phyloP scores from a whole-genome alignment of 78 protist genomes.

The Capsaspora owczarzaki region DNA sequence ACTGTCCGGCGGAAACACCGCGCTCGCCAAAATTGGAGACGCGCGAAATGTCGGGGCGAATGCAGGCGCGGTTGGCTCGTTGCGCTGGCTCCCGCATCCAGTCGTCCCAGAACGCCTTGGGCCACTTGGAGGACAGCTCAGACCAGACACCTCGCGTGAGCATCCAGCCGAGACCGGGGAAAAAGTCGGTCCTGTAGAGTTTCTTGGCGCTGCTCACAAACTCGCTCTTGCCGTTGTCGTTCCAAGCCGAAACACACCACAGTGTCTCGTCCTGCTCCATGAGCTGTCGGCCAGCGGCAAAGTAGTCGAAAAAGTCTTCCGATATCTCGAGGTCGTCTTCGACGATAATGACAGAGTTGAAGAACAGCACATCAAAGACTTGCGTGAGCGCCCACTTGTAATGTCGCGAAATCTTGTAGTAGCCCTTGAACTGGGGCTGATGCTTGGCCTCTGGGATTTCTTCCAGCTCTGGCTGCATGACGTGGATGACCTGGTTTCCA shows the following conservation, averaged over 20 bases:
- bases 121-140: conserved; percentile 66
- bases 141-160: conserved; percentile 55
- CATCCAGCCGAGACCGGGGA: conserved; percentile 81
- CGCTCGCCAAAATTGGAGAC: conserved; percentile 46
- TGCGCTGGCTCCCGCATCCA: conserved; percentile 67
- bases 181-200: conserved; percentile 27
- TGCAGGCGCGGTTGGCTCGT: conserved; percentile 44
- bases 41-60: conserved; percentile 71
- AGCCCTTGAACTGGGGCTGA: neutral
- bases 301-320: conserved; percentile 73
- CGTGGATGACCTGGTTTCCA: neutral
- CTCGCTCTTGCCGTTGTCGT: conserved; percentile 48
- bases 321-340: conserved; percentile 61
- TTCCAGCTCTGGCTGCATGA: neutral
- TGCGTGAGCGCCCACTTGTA: conserved; percentile 35
- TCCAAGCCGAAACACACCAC: conserved; percentile 60
- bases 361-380: conserved; percentile 10
- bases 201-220: neutral
- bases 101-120: conserved; percentile 82
- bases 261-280: conserved; percentile 23
- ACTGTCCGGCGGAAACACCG: conserved; percentile 53
- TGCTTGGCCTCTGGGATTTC: neutral
- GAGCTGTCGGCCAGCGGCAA: conserved; percentile 44
- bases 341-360: conserved; percentile 35
- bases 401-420: conserved; percentile 41